Conservation (phyloP, 257 asterid species). For the Jacaranda copaia region DNA sequence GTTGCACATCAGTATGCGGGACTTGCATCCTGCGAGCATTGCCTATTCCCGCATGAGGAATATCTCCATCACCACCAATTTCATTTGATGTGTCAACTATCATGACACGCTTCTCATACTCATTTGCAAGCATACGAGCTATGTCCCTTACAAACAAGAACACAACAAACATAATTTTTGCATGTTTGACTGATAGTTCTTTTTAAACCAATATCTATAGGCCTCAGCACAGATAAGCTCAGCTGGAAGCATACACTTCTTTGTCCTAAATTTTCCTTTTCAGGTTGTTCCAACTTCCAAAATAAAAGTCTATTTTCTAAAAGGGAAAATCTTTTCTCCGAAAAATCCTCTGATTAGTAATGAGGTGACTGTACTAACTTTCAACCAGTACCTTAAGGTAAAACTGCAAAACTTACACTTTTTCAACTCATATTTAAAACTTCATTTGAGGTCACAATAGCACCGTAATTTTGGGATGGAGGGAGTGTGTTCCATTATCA, state of each 20-base stretch:
- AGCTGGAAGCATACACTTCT: not conserved
- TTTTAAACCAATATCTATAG: slow-evolving; percentile 17
- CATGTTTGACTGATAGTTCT: slow-evolving; percentile 16
- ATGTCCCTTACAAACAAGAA: slow-evolving; percentile 70
- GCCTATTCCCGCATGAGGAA: slow-evolving; percentile 95
- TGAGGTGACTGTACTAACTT: too few relatives aligned
- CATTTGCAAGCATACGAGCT: slow-evolving; percentile 97
- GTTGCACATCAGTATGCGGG: slow-evolving; percentile 90
- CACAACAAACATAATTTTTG: slow-evolving; percentile 13
- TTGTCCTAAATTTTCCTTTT: too few relatives aligned
- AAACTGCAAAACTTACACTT: too few relatives aligned
- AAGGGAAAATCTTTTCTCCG: too few relatives aligned
- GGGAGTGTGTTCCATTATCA: too few relatives aligned
- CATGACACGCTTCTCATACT: slow-evolving; percentile 91
- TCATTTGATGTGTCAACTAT: slow-evolving; percentile 99
- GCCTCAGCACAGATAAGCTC: slow-evolving; percentile 14
- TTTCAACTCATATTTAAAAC: too few relatives aligned
- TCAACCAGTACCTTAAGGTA: too few relatives aligned
- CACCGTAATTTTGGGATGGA: too few relatives aligned
- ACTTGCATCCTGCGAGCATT: slow-evolving; percentile 98
- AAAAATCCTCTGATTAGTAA: too few relatives aligned
- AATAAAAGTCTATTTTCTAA: too few relatives aligned
- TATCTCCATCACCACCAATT: slow-evolving; percentile 99
- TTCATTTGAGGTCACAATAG: too few relatives aligned
- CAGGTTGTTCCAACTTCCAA: too few relatives aligned